Conservation (phyloP, 495 filamentous ascomycete genomes). For the Elaphomyces granulatus region DNA sequence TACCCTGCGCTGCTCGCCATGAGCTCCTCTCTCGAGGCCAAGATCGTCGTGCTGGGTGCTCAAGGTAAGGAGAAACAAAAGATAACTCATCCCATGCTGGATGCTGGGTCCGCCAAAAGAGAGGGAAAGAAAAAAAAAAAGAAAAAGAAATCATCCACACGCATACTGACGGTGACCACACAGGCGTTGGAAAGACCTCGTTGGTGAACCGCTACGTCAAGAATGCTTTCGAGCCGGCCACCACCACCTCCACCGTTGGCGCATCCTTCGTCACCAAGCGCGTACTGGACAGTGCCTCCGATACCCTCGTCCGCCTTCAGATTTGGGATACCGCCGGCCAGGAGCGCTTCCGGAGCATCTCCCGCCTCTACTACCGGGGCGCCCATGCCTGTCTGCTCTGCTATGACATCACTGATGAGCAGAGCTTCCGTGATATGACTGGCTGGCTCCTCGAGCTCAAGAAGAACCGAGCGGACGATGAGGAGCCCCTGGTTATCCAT, state of each 20-base stretch:
- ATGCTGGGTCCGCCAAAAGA: too few species aligned
- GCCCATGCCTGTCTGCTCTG: conserved; percentile 90
- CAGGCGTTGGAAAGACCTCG: conserved; percentile 88
- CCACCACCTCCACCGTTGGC: conserved; percentile 70
- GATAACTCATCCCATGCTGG: too few species aligned
- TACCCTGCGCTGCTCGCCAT: conserved; percentile 21
- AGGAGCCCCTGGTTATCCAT: conserved; percentile 71
- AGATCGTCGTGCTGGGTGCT: conserved; percentile 79
- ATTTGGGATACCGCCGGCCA: conserved; percentile 95
- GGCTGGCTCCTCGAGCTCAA: conserved; percentile 74
- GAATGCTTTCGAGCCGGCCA: conserved; percentile 54
- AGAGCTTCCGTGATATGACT: conserved; percentile 86
- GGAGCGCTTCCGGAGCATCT: conserved; percentile 88
- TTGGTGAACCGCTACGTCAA: conserved; percentile 79
- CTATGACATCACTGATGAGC: conserved; percentile 81
- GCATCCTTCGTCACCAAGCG: conserved; percentile 90
- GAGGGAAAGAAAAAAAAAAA: too few species aligned
- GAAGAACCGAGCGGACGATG: conserved; percentile 34
- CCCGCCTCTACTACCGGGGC: conserved; percentile 85
- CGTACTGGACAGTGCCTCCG: conserved; percentile 68
- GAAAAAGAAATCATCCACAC: too few species aligned
- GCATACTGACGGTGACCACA: neutral
- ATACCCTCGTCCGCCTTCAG: conserved; percentile 68
- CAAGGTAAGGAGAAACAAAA: too few species aligned
- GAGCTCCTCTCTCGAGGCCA: conserved; percentile 73